Base-by-base conservation (phyloP, 805 yeast species). In the Candida incommunis region DNA sequence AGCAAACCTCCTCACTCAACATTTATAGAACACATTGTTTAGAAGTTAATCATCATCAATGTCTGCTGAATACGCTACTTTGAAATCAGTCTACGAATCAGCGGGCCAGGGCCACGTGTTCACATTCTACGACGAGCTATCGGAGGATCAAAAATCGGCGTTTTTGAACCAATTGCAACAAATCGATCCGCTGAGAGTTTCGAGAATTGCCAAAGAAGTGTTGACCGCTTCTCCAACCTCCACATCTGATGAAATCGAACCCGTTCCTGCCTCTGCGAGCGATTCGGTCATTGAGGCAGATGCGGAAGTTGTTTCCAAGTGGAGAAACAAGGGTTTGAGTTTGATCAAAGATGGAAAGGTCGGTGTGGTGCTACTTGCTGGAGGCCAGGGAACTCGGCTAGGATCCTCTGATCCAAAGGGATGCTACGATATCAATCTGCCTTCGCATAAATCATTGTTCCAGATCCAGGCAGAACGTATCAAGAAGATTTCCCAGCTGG, bases 381-480 rank as follows among this genome's bases (percentile, higher is more conserved):
- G 99, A 46, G 99, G 99, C 43, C 98, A 92, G 63, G 99, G 99
- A 25, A 83, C 96, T 4, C 72, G 99, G 50, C 69, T 92, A 45
- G 98, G 98, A 1, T 86, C 95, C 1, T 67, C 78, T 3, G 76
- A 68, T 22, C 99, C 99, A 29, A 92, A 92, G 63, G 99, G 99
- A 1, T 90, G 96, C 63, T 92, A 76, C 59, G 76, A 90, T 60
- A 80, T 92, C 49, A 81, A 81, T 0, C 72, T 92, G 43, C 95
- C 96, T 1, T 83, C 95, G 2, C 70, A 72, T 26, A 85, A 85
- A 60, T 76, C 94, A 1, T 67, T 92, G 47, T 92, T 92, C 63
- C 95, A 87, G 62, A 72, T 92, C 46, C 99, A 92, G 66, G 92
- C 95, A 21, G 96, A 88, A 59, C 78, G 88, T 56, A 73, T 92